These are phyloP conservation scores for Aethionema arabicum DNA, from an alignment of 345 rosid species.

Conservation along the genomic window DNA sequence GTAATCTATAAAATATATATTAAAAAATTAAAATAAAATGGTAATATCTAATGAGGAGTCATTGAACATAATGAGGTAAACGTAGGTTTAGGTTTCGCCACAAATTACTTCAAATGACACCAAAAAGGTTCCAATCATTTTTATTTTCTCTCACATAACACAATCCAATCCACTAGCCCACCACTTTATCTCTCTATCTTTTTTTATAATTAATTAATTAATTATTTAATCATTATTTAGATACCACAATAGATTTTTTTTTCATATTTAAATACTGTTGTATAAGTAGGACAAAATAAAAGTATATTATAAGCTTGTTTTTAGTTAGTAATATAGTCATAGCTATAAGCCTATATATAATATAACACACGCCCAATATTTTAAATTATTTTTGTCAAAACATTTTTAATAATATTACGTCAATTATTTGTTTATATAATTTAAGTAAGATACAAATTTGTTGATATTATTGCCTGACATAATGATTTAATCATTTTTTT, in stretches of 20 bases:
- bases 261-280: not conserved
- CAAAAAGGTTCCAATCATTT: slow-evolving; percentile 61
- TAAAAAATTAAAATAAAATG: slow-evolving; percentile 3
- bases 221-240: no score
- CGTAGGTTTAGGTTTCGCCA: slow-evolving; percentile 63
- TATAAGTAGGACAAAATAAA: slow-evolving; percentile 1
- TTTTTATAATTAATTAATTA: not conserved
- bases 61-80: slow-evolving; percentile 55
- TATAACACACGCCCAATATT: slow-evolving; percentile 22
- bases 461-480: no score
- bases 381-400: not conserved
- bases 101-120: slow-evolving; percentile 50
- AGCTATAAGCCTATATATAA: slow-evolving; percentile 1
- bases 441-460: no score
- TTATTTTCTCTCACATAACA: slow-evolving; percentile 11
- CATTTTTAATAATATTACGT: slow-evolving; percentile 6
- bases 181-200: slow-evolving; percentile 20
- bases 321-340: slow-evolving; percentile 4
- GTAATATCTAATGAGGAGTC: slow-evolving; percentile 38
- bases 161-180: slow-evolving; percentile 41
- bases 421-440: not conserved
- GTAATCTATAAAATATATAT: not conserved
- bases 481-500: no score
- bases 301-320: slow-evolving; percentile 14
- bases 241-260: no score